Evolutionary conservation across 2,329 filamentous ascomycete genomes (phyloP).

Genomic region (Diaporthe citriasiana): DNA sequence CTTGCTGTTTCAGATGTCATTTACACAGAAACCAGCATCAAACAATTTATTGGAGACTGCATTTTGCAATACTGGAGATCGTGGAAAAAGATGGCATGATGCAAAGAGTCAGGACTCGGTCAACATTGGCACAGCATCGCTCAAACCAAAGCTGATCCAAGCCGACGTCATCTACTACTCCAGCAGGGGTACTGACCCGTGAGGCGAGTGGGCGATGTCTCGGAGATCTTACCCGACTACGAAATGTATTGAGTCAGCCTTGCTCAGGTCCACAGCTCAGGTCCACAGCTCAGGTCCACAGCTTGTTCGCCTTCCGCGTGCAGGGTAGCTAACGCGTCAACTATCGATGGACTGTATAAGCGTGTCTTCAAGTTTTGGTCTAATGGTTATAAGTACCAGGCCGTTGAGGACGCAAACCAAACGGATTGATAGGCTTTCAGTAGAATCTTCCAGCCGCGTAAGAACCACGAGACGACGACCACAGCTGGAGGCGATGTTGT

Average conservation of each 20-base stretch:
- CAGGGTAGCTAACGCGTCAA: neutral
- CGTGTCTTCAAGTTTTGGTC: neutral
- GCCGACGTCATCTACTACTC: neutral
- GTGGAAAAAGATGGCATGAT: neutral
- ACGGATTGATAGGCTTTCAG: neutral
- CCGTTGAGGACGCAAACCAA: neutral
- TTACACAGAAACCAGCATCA: neutral
- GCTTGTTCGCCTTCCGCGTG: neutral
- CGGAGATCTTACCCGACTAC: neutral
- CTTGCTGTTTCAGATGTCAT: conserved; percentile 6
- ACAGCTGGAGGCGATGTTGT: neutral
- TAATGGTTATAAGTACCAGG: neutral
- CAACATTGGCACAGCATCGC: neutral
- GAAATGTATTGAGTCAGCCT: conserved; percentile 7
- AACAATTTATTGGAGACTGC: neutral
- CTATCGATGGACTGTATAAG: neutral
- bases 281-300: neutral
- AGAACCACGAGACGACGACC: neutral
- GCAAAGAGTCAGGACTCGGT: conserved; percentile 9
- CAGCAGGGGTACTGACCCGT: neutral
- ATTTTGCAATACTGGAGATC: neutral
- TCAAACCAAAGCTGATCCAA: neutral
- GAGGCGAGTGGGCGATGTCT: neutral
- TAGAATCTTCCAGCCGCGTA: neutral
- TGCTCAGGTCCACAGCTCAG: neutral